Percentiles rank a stretch among this genome's conserved stretches.
Evolutionary conservation across 176 grass and related monocot species (phyloP).

Genomic region (Bromus sterilis): DNA sequence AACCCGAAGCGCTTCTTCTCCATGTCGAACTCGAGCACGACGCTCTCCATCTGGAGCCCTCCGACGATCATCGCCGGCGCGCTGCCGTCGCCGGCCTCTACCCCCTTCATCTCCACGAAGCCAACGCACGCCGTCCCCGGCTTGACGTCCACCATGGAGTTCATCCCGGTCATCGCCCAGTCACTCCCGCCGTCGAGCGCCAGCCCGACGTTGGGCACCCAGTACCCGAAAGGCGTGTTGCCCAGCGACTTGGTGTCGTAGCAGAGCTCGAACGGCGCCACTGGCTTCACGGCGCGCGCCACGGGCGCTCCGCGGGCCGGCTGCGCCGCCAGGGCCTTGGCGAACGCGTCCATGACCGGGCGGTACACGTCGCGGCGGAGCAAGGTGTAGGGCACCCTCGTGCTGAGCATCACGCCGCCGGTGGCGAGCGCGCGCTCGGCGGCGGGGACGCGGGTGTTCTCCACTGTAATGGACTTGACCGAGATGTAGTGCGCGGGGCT

Average conservation of each 20-base stretch:
- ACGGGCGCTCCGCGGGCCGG: not conserved
- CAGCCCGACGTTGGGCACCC: slow-evolving; percentile 19
- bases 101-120: slow-evolving; percentile 21
- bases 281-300: not conserved
- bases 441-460: not conserved
- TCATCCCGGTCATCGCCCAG: slow-evolving; percentile 20
- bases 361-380: slow-evolving; percentile 42
- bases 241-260: not conserved
- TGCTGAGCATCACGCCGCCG: slow-evolving; percentile 35
- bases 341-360: slow-evolving; percentile 25
- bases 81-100: not conserved
- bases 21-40: slow-evolving; percentile 44
- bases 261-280: slow-evolving; percentile 34
- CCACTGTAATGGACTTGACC: not conserved
- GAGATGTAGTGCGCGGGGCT: slow-evolving; percentile 13
- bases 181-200: slow-evolving; percentile 5
- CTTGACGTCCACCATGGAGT: slow-evolving; percentile 25
- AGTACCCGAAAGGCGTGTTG: slow-evolving; percentile 8
- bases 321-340: not conserved
- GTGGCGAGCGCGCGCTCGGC: not conserved
- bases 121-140: slow-evolving; percentile 17
- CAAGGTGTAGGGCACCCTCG: slow-evolving; percentile 13
- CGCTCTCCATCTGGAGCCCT: slow-evolving; percentile 45
- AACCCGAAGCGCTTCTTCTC: slow-evolving; percentile 32
- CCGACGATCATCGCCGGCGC: slow-evolving; percentile 37